Evolutionary conservation across 2,329 filamentous ascomycete genomes (phyloP).

Genomic region (Colletotrichum viniferum): DNA sequence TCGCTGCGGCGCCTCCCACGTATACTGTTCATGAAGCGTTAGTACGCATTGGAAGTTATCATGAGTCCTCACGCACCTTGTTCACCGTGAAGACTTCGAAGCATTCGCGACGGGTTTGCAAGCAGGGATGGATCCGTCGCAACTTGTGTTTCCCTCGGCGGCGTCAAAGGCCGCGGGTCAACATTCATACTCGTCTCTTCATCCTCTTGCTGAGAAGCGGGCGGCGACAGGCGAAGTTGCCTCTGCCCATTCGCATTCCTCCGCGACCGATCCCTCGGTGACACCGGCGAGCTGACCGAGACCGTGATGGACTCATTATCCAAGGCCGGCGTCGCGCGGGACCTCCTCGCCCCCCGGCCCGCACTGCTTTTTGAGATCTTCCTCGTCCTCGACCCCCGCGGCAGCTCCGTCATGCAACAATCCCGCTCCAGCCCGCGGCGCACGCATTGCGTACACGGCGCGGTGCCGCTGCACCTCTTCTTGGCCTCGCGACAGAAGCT

Average conservation of each 20-base stretch:
- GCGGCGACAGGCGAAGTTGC: background rate
- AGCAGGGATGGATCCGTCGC: background rate
- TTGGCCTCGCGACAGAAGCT: constrained; percentile 53
- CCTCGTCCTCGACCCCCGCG: background rate
- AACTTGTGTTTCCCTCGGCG: background rate
- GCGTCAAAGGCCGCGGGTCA: background rate
- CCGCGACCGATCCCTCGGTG: background rate
- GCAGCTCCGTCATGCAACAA: background rate
- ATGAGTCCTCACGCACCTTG: background rate
- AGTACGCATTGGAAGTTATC: fast-evolving
- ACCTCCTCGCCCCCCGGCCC: background rate
- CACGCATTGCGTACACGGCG: constrained; percentile 52
- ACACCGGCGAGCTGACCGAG: background rate
- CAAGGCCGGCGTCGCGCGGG: background rate
- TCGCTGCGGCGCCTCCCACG: background rate
- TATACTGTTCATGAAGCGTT: background rate
- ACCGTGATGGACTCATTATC: background rate
- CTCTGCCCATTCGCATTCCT: background rate
- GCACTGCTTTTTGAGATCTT: background rate
- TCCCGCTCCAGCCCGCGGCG: constrained; percentile 36
- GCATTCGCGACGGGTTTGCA: background rate
- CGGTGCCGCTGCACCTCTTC: constrained; percentile 53
- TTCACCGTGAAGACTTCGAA: background rate
- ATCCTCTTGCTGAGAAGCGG: background rate
- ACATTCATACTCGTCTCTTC: background rate